These are phyloP conservation scores for Neoascochyta sp. DNA, from an alignment of 2,329 filamentous ascomycete species.

Conservation along the genomic window DNA sequence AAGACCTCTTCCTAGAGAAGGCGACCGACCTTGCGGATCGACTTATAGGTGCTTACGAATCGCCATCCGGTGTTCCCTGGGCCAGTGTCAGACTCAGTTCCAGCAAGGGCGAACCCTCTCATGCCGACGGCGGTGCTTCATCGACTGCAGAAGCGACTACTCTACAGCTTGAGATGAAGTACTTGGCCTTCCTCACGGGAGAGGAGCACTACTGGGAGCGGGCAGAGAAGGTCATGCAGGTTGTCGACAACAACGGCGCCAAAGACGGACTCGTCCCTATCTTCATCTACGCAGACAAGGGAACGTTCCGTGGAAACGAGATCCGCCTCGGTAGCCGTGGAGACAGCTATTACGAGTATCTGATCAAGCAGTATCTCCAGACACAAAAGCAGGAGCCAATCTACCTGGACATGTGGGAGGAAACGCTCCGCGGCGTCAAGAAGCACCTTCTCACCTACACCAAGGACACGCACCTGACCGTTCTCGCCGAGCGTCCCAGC, in stretches of 20 bases:
- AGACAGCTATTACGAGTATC: slow-evolving; percentile 96
- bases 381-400: slow-evolving; percentile 81
- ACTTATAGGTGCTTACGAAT: slow-evolving; percentile 82
- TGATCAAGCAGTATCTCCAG: slow-evolving; percentile 97
- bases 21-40: slow-evolving; percentile 89
- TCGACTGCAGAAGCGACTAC: slow-evolving; percentile 93
- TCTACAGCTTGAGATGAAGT: slow-evolving; percentile 94
- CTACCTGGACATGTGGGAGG: slow-evolving; percentile 90
- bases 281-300: slow-evolving; percentile 75
- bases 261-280: slow-evolving; percentile 87
- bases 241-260: slow-evolving; percentile 77
- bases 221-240: slow-evolving; percentile 85
- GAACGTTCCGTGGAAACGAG: slow-evolving; percentile 76
- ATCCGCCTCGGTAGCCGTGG: slow-evolving; percentile 90
- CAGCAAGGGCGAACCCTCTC: slow-evolving; percentile 71
- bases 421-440: slow-evolving; percentile 77
- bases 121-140: slow-evolving; percentile 80
- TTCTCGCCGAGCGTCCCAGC: slow-evolving; percentile 78
- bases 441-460: slow-evolving; percentile 93
- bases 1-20: slow-evolving; percentile 94
- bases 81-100: slow-evolving; percentile 85
- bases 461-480: slow-evolving; percentile 72
- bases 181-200: slow-evolving; percentile 88
- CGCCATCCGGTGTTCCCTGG: slow-evolving; percentile 78
- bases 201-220: slow-evolving; percentile 90